A percentile compares a stretch with the other conserved stretches of the same genome.
These are phyloP conservation scores for Porphyra umbilicalis DNA, from an alignment of 31 red algal species.

Conservation along the genomic window DNA sequence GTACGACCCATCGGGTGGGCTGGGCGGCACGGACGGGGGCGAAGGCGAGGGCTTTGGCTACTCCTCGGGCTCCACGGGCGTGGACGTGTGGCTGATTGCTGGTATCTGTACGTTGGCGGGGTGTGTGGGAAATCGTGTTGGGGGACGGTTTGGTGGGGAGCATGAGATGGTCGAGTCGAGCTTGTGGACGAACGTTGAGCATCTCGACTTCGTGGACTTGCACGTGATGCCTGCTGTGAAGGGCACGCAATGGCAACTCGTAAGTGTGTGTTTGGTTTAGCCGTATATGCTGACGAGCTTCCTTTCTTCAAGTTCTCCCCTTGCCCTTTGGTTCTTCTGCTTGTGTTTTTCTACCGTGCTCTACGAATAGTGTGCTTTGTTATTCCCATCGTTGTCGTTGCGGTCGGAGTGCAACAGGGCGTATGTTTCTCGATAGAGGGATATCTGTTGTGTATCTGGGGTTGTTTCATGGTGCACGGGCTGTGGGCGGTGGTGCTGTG, in stretches of 20 bases:
- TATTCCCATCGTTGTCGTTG: background rate
- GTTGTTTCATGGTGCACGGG: too few relatives aligned
- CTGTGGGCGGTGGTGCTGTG: background rate
- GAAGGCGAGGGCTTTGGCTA: background rate
- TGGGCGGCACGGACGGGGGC: background rate
- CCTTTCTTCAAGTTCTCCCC: too few relatives aligned
- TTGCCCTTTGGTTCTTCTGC: background rate
- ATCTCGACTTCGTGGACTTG: too few relatives aligned
- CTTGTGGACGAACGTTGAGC: too few relatives aligned
- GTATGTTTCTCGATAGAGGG: too few relatives aligned
- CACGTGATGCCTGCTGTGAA: too few relatives aligned
- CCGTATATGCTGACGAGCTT: too few relatives aligned
- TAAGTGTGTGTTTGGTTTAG: too few relatives aligned
- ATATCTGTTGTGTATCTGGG: too few relatives aligned
- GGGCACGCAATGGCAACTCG: too few relatives aligned
- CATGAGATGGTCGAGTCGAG: too few relatives aligned
- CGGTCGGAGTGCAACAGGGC: background rate
- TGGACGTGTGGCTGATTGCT: background rate
- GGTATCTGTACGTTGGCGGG: background rate
- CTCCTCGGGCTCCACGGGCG: background rate
- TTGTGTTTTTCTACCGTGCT: background rate
- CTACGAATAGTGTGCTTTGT: background rate
- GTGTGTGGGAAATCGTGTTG: background rate
- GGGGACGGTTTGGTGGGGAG: background rate
- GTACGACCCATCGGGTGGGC: background rate